Percentiles rank a stretch among this genome's conserved stretches.
phyloP scores from a whole-genome alignment of 164 flowering plant species.

The Vitis riparia region DNA sequence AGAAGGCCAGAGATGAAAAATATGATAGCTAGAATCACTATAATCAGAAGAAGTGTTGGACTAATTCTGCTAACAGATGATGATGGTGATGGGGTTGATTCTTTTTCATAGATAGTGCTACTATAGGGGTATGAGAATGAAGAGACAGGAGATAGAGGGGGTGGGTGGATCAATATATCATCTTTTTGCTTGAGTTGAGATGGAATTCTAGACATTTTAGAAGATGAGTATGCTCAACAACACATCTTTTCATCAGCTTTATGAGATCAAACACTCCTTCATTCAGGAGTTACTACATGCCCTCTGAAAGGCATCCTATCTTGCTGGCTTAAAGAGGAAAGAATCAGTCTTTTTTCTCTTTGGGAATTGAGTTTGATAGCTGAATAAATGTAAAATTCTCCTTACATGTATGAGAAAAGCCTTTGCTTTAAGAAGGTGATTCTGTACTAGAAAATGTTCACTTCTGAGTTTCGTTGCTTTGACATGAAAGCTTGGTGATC shows the following conservation, averaged over 20 bases:
- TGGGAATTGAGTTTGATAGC: conserved; percentile 4
- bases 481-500: neutral
- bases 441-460: neutral
- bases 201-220: conserved; percentile 17
- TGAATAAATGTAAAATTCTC: neutral
- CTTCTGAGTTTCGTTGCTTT: neutral
- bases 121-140: conserved; percentile 26
- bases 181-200: conserved; percentile 23
- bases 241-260: neutral
- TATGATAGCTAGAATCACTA: conserved; percentile 57
- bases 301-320: neutral
- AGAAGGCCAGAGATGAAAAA: conserved; percentile 68
- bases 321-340: conserved; percentile 1
- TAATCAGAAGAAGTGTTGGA: conserved; percentile 54
- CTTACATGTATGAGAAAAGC: neutral
- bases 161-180: conserved; percentile 25
- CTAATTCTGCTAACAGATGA: conserved; percentile 47
- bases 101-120: conserved; percentile 20
- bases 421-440: neutral
- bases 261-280: neutral
- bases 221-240: conserved; percentile 8
- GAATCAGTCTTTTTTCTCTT: conserved; percentile 2
- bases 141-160: conserved; percentile 22
- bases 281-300: neutral
- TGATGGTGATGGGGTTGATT: conserved; percentile 31